phyloP scores from a whole-genome alignment of 164 flowering plant genomes.

The Warburgia ugandensis region DNA sequence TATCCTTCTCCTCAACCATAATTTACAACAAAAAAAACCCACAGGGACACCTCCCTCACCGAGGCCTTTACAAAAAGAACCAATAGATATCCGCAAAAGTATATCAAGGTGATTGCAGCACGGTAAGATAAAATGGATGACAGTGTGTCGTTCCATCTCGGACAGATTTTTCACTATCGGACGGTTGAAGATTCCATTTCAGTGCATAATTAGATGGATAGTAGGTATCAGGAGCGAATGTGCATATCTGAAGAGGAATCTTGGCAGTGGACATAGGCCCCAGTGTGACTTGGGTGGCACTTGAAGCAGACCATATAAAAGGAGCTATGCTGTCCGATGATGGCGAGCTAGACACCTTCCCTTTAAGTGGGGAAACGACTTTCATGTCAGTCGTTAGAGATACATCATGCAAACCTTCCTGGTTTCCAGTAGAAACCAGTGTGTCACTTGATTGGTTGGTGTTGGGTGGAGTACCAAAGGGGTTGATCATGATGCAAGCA shows the following conservation, averaged over 20 bases:
- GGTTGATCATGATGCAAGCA: constrained; percentile 38
- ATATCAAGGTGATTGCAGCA: constrained; percentile 42
- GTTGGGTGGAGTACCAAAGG: constrained; percentile 27
- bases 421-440: constrained; percentile 11
- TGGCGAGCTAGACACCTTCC: constrained; percentile 17
- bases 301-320: constrained; percentile 74
- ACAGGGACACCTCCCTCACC: too few species aligned
- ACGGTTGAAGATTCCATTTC: constrained; percentile 46
- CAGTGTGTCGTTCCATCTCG: constrained; percentile 17
- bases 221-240: constrained; percentile 75
- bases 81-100: too few species aligned
- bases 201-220: constrained; percentile 66
- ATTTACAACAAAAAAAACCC: too few species aligned
- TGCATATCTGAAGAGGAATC: constrained; percentile 64
- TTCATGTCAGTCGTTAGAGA: constrained; percentile 44
- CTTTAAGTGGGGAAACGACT: constrained; percentile 33
- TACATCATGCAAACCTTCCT: constrained; percentile 71
- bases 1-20: too few species aligned
- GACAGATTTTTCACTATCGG: constrained; percentile 11
- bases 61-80: too few species aligned
- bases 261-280: constrained; percentile 48
- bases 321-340: constrained; percentile 42
- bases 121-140: constrained; percentile 54
- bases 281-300: constrained; percentile 46
- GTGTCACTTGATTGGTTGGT: constrained; percentile 22